Conservation (phyloP, 2,329 filamentous ascomycete genomes). For the Aspergillus fijiensis region DNA sequence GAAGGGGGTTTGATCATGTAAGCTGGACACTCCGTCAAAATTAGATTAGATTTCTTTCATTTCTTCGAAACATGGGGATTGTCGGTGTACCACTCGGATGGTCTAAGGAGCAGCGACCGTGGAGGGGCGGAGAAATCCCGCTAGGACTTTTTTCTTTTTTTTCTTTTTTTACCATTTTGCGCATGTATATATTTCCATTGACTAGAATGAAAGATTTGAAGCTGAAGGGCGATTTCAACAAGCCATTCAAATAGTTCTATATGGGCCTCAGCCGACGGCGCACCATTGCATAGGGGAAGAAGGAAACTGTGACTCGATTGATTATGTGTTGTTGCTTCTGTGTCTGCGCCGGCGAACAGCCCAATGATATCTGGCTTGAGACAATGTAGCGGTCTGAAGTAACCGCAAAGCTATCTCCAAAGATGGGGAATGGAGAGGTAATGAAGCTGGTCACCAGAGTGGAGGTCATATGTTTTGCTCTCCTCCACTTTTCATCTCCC, state of each 20-base stretch:
- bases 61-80: background rate
- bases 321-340: too few species aligned
- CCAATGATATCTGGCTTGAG: too few species aligned
- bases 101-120: background rate
- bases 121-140: background rate
- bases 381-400: too few species aligned
- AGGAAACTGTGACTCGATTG: too few species aligned
- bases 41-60: background rate
- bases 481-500: background rate
- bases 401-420: too few species aligned
- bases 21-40: background rate
- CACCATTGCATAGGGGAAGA: too few species aligned
- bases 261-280: too few species aligned
- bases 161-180: background rate
- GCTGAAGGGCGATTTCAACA: background rate
- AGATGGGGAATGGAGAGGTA: too few species aligned
- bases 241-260: background rate
- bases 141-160: background rate
- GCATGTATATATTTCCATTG: conserved; percentile 5
- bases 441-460: background rate
- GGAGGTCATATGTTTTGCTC: background rate
- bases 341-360: too few species aligned
- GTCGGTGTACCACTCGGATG: background rate
- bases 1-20: conserved; percentile 17
- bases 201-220: conserved; percentile 1